These are phyloP conservation scores for Beauveria pseudobassiana DNA, from an alignment of 2,329 filamentous ascomycete genomes.

Conservation along the genomic window DNA sequence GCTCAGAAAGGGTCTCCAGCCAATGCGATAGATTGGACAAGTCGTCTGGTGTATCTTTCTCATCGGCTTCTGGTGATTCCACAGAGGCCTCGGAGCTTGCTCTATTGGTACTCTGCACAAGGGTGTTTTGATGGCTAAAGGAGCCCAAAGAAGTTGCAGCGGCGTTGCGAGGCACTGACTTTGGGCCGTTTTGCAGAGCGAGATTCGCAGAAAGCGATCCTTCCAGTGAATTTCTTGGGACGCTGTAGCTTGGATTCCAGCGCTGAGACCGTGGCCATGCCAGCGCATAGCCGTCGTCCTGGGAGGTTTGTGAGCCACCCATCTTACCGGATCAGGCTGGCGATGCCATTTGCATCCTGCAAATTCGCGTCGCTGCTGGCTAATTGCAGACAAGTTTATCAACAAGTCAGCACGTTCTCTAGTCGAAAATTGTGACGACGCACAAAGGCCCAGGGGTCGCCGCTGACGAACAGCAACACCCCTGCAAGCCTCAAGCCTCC, in stretches of 20 bases:
- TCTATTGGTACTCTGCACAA: conserved; percentile 7
- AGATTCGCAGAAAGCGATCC: background rate
- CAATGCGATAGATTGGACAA: conserved; percentile 21
- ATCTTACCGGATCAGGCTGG: background rate
- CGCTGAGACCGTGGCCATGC: conserved; percentile 17
- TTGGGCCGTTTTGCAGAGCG: background rate
- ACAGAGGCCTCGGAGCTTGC: background rate
- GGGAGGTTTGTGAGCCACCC: background rate
- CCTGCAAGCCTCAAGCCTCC: background rate
- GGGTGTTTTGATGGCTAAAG: background rate
- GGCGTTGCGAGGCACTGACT: background rate
- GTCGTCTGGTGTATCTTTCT: conserved; percentile 14
- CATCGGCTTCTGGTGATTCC: background rate
- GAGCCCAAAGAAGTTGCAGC: background rate
- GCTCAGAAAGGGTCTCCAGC: conserved; percentile 22
- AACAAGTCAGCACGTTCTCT: background rate
- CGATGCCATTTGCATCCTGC: background rate
- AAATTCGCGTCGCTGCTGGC: no score
- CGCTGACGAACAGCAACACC: background rate
- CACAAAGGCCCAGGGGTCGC: background rate
- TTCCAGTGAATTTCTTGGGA: conserved; percentile 17
- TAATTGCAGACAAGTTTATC: background rate
- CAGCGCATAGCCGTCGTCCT: conserved; percentile 15
- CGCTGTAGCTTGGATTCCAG: conserved; percentile 22
- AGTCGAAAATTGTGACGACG: background rate